Evolutionary conservation across 768 basidiomycete genomes (phyloP).

Genomic region (Leccinum aurantiacum): DNA sequence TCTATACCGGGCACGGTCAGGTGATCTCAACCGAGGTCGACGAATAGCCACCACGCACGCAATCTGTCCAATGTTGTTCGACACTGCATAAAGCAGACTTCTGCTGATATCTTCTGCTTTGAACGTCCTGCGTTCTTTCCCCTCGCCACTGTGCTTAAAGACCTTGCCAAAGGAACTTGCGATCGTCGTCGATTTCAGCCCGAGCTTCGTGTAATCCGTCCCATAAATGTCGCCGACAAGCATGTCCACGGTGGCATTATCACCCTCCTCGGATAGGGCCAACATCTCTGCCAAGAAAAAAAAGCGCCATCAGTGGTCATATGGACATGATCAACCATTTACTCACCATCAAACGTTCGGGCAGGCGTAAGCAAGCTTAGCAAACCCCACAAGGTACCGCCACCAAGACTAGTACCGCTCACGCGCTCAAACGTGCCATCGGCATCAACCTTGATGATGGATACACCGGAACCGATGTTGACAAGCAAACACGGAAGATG

Average conservation of each 20-base stretch:
- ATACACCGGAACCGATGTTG: slow-evolving; percentile 97
- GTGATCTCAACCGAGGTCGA: neutral
- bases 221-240: slow-evolving; percentile 99
- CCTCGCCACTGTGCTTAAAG: slow-evolving; percentile 77
- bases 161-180: slow-evolving; percentile 99
- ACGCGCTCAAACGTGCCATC: slow-evolving; percentile 96
- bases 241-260: slow-evolving; percentile 96
- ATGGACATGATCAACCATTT: neutral
- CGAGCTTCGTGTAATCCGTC: slow-evolving; percentile 93
- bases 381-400: slow-evolving; percentile 96
- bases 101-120: slow-evolving; percentile 91
- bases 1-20: slow-evolving; percentile 22
- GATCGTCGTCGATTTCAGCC: slow-evolving; percentile 96
- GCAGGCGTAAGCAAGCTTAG: slow-evolving; percentile 94
- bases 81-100: slow-evolving; percentile 92
- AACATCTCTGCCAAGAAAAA: slow-evolving; percentile 78
- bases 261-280: slow-evolving; percentile 87
- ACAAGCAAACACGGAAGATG: slow-evolving; percentile 95
- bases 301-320: neutral
- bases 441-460: slow-evolving; percentile 95
- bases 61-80: slow-evolving; percentile 99
- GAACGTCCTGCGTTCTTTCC: slow-evolving; percentile 62
- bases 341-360: slow-evolving; percentile 90
- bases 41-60: slow-evolving; percentile 65
- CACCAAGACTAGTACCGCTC: slow-evolving; percentile 94